Conservation (phyloP, 306 rosid genomes). For the Trifolium pratense region DNA sequence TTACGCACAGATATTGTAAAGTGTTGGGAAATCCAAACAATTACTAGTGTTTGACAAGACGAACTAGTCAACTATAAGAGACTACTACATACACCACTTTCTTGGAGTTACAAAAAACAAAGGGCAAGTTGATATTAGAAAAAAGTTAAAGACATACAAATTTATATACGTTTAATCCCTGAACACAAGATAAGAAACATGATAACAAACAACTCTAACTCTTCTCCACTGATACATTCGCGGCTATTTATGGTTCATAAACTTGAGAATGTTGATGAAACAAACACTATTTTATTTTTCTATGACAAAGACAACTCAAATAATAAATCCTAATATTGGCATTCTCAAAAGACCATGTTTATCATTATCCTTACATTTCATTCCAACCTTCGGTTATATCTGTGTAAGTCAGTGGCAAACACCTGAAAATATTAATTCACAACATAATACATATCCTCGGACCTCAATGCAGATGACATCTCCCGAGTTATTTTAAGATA, state of each 20-base stretch:
- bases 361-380: conserved; percentile 11
- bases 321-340: neutral
- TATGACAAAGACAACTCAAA: neutral
- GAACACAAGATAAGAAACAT: neutral
- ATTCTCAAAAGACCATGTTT: neutral
- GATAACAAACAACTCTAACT: neutral
- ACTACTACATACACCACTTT: conserved; percentile 8
- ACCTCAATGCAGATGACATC: neutral
- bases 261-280: neutral
- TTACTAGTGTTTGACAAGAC: neutral
- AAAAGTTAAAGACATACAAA: neutral
- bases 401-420: neutral
- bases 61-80: conserved; percentile 3
- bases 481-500: neutral
- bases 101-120: conserved; percentile 10
- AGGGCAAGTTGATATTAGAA: too few species aligned
- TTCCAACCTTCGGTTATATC: neutral
- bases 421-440: neutral
- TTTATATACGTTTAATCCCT: conserved; percentile 11
- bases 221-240: neutral
- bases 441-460: neutral
- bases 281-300: neutral
- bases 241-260: neutral
- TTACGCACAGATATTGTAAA: conserved; percentile 10
- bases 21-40: conserved; percentile 3